phyloP scores from a whole-genome alignment of 2,329 filamentous ascomycete genomes.

The Colletotrichum sojae region DNA sequence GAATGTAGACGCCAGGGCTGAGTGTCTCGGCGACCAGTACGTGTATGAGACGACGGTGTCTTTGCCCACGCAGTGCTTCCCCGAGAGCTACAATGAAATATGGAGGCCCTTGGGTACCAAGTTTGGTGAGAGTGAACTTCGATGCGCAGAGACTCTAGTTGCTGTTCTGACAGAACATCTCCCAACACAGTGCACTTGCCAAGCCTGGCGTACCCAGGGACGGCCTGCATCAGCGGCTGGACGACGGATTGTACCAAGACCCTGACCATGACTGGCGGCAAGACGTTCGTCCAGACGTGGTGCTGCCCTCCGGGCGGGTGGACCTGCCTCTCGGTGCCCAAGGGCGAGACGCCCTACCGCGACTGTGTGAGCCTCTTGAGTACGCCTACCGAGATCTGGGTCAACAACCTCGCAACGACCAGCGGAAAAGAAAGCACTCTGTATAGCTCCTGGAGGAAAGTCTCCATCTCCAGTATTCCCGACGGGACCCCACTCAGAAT shows the following conservation, averaged over 20 bases:
- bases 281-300: constrained; percentile 8
- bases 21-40: background rate
- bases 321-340: background rate
- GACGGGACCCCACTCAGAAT: background rate
- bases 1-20: background rate
- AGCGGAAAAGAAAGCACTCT: background rate
- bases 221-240: constrained; percentile 21
- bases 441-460: constrained; percentile 20
- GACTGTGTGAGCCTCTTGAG: constrained; percentile 23
- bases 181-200: background rate
- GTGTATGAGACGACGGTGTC: background rate
- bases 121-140: background rate
- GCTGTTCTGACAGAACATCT: background rate
- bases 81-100: background rate
- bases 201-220: constrained; percentile 1
- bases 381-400: constrained; percentile 25
- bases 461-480: background rate
- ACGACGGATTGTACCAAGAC: background rate
- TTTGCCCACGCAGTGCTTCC: constrained; percentile 10
- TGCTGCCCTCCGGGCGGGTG: constrained; percentile 21
- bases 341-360: background rate
- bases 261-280: background rate
- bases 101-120: background rate
- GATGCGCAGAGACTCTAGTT: background rate
- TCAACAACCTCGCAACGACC: constrained; percentile 21